Base-by-base conservation (phyloP, 306 rosid genomes). In the Castanea crenata region DNA sequence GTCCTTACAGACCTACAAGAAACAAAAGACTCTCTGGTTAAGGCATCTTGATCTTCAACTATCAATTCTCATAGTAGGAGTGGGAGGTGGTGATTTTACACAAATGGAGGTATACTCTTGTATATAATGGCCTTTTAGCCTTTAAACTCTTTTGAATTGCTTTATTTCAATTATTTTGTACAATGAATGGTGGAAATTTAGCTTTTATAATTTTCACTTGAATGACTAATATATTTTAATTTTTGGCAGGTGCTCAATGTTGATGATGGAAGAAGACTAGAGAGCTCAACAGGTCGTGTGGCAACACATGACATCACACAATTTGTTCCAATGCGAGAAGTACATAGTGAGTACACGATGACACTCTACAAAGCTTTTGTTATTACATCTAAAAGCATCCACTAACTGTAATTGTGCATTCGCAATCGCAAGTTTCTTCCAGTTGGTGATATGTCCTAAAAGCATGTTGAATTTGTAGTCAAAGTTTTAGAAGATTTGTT, bases 1-100 rank as follows among this genome's bases (percentile, higher is more conserved):
- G 87, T 92, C 55, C 90, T 92, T 56, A 84, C 98, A 2, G 98
- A 92, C 77, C 89, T 92, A 38, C 98, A 92, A 87, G 98, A 95
- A 81, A 89, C 99, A 69, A 89, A 79, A 75, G 83, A 92, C 34
- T 89, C 97, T 78, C 19, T 92, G 67, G 98, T 95, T 46, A 90
- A 74, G 63, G 96, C 97, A 77, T 95, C 94, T 75, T 75, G 97
- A 95, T 74, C 94, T 95, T 76, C 99, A 97, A 18, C 38, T 95
- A 18, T 92, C 97, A 3, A 20, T 95, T 82, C 99, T 95, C 14
- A 82, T 92, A 35, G 97, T 95, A 61, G 98, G 99, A 69, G 94
- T 95, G 64, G 99, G 98, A 46, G 70, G 32, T 20, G 96, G 96
- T 31, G 90, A 92, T 81, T 95, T 93, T 85, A 79, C 71, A 4